Evolutionary conservation across 2,329 filamentous ascomycete genomes (phyloP), one percentile per base, ranked within the genome.

Genomic region (Phyllosticta citribraziliensis): DNA sequence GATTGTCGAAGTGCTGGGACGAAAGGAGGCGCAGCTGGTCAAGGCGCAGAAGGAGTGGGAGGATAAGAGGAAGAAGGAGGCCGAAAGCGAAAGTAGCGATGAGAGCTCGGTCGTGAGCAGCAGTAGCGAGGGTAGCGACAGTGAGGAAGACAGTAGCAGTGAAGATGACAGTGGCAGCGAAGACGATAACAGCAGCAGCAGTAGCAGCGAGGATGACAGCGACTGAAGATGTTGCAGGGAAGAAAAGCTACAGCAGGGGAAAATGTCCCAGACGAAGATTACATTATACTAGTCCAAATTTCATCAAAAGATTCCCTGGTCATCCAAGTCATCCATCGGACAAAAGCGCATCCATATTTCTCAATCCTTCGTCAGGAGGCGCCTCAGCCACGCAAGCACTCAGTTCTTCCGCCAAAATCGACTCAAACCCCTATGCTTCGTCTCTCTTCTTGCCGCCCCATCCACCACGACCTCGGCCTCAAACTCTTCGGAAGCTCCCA

Each of bases 401-500:
- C 50, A 19, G 12, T 40, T 33, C 50, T 27, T 51, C 60, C 68
- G 67, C 51, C 70, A 69, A 66, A 73, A 68, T 20, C 70, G 67
- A 30, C 72, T 72, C 55, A 76, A 65, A 1, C 74, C 75, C 61
- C 75, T 68, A 68, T 77, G 73, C 66, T 74, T 70, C 25, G 73
- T 65, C 67, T 76, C 75, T 55, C 75, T 70, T 63, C 71, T 67
- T 25, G 74, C 75, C 52, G 74, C 75, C 19, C 74, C 73, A 62
- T 77, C 75, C 25, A 71, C 70, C 1, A 65, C 85, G 60, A 84
- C 85, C 73, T 88, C 85, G 67, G 87, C 83, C 67, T 73, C 72
- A 52, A 72, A 71, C 14, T 67, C 69, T 57, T 70, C 70, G 35
- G 71, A 71, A 19, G 67, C 60, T 47, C 27, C 55, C 17, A 6